phyloP scores from a whole-genome alignment of 169 alveolate genomes.

The Theileria equi region DNA sequence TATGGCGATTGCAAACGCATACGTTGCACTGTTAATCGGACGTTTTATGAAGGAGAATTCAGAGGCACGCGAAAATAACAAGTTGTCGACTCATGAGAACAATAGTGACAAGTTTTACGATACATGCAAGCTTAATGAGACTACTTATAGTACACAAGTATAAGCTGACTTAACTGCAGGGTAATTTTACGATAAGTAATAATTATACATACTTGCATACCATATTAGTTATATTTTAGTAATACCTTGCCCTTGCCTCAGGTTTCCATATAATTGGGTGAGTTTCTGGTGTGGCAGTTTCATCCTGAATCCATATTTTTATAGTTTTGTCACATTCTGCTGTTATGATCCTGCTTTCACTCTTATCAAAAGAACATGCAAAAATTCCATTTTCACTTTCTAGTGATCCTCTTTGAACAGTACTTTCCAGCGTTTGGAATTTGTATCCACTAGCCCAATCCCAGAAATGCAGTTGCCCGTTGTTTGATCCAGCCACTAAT shows the following conservation, averaged over 20 bases:
- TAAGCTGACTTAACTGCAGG: too few species aligned
- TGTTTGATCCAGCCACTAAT: constrained; percentile 93
- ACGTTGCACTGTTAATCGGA: too few species aligned
- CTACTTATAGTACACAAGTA: too few species aligned
- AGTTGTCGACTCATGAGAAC: too few species aligned
- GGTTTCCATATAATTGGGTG: constrained; percentile 75
- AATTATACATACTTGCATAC: too few species aligned
- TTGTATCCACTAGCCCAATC: constrained; percentile 96
- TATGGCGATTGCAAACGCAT: too few species aligned
- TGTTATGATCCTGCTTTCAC: constrained; percentile 92
- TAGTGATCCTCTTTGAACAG: constrained; percentile 95
- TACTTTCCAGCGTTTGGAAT: constrained; percentile 86
- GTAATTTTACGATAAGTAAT: too few species aligned
- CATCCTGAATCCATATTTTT: constrained; percentile 84
- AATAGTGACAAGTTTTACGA: too few species aligned
- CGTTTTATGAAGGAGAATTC: too few species aligned
- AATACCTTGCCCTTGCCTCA: constrained; percentile 56
- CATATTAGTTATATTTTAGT: too few species aligned
- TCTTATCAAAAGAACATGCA: constrained; percentile 90
- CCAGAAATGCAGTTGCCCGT: constrained; percentile 94
- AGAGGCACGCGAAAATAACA: too few species aligned
- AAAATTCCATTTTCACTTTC: constrained; percentile 94
- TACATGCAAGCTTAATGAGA: too few species aligned
- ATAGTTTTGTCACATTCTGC: constrained; percentile 98
- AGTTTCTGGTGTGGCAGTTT: constrained; percentile 74